Evolutionary conservation across 805 yeast species (phyloP).

Genomic region (Saccharomyces kudriavzevii): DNA sequence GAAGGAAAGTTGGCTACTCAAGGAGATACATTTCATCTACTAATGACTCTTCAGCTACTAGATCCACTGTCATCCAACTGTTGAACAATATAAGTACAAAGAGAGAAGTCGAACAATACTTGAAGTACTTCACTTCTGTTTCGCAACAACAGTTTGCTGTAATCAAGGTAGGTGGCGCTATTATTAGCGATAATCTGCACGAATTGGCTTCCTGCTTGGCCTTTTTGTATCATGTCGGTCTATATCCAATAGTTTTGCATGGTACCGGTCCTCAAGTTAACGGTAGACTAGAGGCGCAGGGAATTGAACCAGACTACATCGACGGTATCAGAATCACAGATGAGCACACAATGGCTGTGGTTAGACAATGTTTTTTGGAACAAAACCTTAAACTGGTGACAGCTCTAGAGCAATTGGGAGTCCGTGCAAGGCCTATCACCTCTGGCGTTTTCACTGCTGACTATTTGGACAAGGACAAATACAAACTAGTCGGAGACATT

Average conservation of each 20-base stretch:
- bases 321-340: constrained; percentile 97
- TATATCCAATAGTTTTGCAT: constrained; percentile 92
- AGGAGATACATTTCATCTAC: constrained; percentile 19
- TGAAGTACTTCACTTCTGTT: constrained; percentile 93
- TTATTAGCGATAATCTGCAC: constrained; percentile 86
- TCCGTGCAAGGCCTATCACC: constrained; percentile 96
- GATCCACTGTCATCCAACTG: constrained; percentile 92
- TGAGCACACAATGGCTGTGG: constrained; percentile 90
- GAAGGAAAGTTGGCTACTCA: constrained; percentile 24
- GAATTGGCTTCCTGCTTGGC: constrained; percentile 94
- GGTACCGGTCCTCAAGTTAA: constrained; percentile 99
- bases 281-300: constrained; percentile 83
- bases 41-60: constrained; percentile 37
- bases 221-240: constrained; percentile 92
- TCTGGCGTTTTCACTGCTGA: constrained; percentile 95
- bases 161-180: constrained; percentile 98
- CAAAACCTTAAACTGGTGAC: constrained; percentile 92
- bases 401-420: constrained; percentile 93
- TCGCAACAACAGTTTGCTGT: constrained; percentile 96
- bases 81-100: constrained; percentile 94
- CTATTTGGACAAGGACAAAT: constrained; percentile 81
- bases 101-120: constrained; percentile 95
- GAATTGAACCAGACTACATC: constrained; percentile 89
- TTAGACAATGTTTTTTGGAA: constrained; percentile 88
- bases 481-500: constrained; percentile 87